Conservation (phyloP, 441 rosid species). For the Populus hybrid region DNA sequence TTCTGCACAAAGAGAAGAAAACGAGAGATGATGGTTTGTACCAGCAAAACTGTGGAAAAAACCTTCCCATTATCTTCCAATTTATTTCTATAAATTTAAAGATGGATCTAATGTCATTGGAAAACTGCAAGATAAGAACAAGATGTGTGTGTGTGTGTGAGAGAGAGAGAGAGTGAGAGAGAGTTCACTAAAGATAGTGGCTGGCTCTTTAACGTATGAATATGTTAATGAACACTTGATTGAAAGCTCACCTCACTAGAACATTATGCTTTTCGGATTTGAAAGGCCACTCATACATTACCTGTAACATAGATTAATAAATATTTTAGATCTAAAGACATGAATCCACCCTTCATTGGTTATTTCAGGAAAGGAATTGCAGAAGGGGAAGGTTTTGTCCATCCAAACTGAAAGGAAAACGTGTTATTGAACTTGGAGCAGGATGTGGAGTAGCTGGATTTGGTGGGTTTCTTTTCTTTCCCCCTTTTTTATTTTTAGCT, state of each 20-base stretch:
- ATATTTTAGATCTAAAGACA: neutral
- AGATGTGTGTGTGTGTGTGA: too few species aligned
- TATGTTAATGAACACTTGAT: too few species aligned
- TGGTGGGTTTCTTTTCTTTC: conserved; percentile 45
- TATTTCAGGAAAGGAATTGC: conserved; percentile 76
- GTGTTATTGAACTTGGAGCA: conserved; percentile 90
- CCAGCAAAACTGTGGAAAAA: neutral
- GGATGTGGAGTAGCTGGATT: conserved; percentile 98
- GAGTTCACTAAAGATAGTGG: too few species aligned
- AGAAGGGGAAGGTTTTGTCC: conserved; percentile 82
- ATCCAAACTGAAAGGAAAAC: conserved; percentile 86
- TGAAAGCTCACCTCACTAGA: too few species aligned
- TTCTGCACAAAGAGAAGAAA: neutral
- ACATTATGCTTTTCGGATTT: too few species aligned
- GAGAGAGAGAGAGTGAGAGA: too few species aligned
- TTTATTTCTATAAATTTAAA: too few species aligned
- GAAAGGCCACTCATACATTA: too few species aligned
- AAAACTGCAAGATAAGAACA: too few species aligned
- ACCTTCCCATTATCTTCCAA: neutral
- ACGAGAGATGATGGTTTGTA: neutral
- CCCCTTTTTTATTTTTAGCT: conserved; percentile 11
- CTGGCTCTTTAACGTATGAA: too few species aligned
- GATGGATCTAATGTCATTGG: too few species aligned
- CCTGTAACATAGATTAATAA: neutral
- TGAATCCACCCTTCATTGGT: neutral